Conservation (phyloP, 495 filamentous ascomycete species). For the Aspergillus bertholletiae region DNA sequence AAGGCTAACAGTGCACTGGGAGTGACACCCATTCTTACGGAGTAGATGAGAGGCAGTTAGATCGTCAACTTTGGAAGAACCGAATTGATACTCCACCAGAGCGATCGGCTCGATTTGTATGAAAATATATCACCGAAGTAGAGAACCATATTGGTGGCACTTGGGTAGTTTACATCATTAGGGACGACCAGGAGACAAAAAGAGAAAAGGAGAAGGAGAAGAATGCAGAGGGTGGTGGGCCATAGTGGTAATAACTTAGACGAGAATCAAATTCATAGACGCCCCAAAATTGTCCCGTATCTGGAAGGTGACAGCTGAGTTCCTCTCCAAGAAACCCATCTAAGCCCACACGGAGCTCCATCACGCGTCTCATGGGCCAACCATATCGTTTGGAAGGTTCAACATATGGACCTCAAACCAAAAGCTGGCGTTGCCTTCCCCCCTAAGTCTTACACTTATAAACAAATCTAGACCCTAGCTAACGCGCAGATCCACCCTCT, state of each 20-base stretch:
- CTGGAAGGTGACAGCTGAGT: constrained; percentile 13
- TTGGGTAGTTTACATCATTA: no score
- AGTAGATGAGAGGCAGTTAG: no score
- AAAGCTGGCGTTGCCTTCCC: not conserved
- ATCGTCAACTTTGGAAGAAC: no score
- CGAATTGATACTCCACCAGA: no score
- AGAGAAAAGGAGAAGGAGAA: no score
- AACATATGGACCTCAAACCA: not conserved
- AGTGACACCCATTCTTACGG: no score
- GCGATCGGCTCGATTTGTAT: no score
- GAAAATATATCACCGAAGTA: no score
- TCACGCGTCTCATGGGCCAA: not conserved
- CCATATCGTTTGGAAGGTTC: not conserved
- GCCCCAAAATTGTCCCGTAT: not conserved
- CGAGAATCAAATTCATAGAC: not conserved
- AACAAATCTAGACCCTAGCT: constrained; percentile 13
- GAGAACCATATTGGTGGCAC: no score
- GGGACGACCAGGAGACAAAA: no score
- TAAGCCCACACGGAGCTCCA: not conserved
- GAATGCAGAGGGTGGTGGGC: no score
- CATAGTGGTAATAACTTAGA: not conserved
- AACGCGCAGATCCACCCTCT: constrained; percentile 9
- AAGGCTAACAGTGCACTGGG: no score
- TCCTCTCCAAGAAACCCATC: constrained; percentile 1
- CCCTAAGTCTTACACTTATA: not conserved